Base-by-base conservation (phyloP, 1,284 basidiomycete genomes). In the Salmacisia buchloeana region DNA sequence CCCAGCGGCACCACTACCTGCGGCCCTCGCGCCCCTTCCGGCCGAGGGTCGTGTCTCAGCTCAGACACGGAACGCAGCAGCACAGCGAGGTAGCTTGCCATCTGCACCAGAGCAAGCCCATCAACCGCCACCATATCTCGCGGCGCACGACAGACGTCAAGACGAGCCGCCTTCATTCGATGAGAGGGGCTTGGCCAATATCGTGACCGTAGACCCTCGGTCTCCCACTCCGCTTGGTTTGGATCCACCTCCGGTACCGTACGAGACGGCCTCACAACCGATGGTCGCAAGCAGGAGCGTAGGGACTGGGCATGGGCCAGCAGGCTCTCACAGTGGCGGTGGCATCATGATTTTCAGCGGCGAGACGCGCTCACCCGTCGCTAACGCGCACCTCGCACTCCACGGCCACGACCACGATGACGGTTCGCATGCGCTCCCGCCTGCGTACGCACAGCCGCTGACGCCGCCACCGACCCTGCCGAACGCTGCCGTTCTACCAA, bases 41-140 rank as follows among this genome's bases (percentile, higher is more conserved):
- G 10, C 18, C 36, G 10, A 38, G 23, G 13, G 15, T 27, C 46
- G 18, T 27, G 12, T 15, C 6, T 52, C 7, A 18, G 6, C 25
- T 25, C 46, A 29, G 46, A 31, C 7, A 25, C 46, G 5, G 49
- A 7, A 12, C 3, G 15, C 27, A 29, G 10, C 10, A n/a, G 27
- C 13, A 12, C 7, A 25, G 18, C 49, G 3, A 54, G 49, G 29
- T 31, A 27, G 29, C 6, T 34, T 5, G 9, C 15, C 27, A n/a
- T 1, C 49, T 10, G 15, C 6, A 5, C 9, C 18, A 33, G 7
- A n/a, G 27, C 25, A 18, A 54, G 41, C 41, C 29, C 49, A 54
- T n/a, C 29, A 54, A n/a, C 49, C 49, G n/a, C 49, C 49, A 3
- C 49, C 49, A 29, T 54, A 54, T n/a, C 29, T 54, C 2, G 29